phyloP scores from a whole-genome alignment of 1,139 yeast genomes.

The Pichia sp. region DNA sequence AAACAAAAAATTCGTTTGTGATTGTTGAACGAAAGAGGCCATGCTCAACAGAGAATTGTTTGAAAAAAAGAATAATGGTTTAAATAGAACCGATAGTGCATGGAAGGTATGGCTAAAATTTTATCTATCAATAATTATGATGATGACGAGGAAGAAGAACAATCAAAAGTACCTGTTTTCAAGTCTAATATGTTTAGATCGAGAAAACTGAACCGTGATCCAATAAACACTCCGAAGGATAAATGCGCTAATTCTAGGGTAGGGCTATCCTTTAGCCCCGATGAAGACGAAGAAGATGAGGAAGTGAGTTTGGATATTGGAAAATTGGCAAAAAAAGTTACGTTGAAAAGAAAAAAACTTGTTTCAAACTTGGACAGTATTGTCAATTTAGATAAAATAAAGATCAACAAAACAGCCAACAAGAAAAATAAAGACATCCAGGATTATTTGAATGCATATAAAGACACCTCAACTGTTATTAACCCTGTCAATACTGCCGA shows the following conservation, averaged over 20 bases:
- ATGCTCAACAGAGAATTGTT: too few species aligned
- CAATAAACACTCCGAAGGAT: not conserved
- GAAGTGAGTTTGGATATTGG: not conserved
- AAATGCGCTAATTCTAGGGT: not conserved
- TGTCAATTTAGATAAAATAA: not conserved
- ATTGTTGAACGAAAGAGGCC: too few species aligned
- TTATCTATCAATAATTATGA: not conserved
- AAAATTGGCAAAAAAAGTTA: not conserved
- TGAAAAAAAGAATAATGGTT: not conserved
- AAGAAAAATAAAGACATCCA: conserved; percentile 1
- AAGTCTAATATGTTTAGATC: conserved; percentile 2
- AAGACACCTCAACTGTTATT: not conserved
- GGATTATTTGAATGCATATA: conserved; percentile 6
- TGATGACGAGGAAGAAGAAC: not conserved
- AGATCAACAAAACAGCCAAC: not conserved
- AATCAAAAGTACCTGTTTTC: too few species aligned
- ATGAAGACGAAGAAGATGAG: not conserved
- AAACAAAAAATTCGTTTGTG: not conserved
- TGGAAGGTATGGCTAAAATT: not conserved
- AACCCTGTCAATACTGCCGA: not conserved
- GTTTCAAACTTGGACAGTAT: not conserved
- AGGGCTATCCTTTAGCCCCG: not conserved
- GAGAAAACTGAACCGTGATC: conserved; percentile 1
- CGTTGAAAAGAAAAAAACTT: not conserved
- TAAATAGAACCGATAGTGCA: not conserved